Base-by-base conservation (phyloP, 768 basidiomycete genomes). In the Podaxis pistillaris region DNA sequence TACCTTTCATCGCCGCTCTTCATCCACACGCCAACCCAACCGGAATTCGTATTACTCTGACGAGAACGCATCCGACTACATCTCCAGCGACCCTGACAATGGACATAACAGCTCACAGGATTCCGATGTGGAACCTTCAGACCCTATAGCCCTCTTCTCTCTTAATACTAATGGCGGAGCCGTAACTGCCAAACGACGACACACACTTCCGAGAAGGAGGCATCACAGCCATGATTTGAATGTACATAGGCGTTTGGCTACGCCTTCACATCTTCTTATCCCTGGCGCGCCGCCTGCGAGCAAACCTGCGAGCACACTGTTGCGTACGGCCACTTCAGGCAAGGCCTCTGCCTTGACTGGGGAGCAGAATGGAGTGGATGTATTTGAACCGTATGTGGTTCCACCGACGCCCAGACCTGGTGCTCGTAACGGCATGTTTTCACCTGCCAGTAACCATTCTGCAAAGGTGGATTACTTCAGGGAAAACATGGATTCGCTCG, bases 241-340 rank as follows among this genome's bases (percentile, higher is more conserved):
- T 49, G 30, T 68, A 30, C 63, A 50, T 19, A 49, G 54, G 36
- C 77, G 78, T 7, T 68, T 86, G n/a, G 77, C 83, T 19, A 81
- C 81, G n/a, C 74, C 78, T 4, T 81, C 80, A 2, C 86, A 86
- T 65, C 71, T 87, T 28, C 84, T 79, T 75, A 79, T 87, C 28
- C 86, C 86, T 5, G 85, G 83, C 24, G 83, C 85, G 1, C 85
- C 84, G 11, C 83, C 84, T 9, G 81, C 79, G 2, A 71, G 71
- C 1, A 84, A 80, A 56, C 76, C 36, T 57, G 69, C 38, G 40
- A 65, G 24, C 66, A 65, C 38, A 17, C 11, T 53, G n/a, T n/a
- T 30, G 24, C 54, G 61, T 5, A 22, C 44, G 15, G 37, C 46
- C 13, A 62, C 53, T 62, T 19, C 50, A n/a, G 36, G 15, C 11